These are phyloP conservation scores for Chaetoceros muelleri DNA, from an alignment of 108 stramenopile genomes.

Conservation along the genomic window DNA sequence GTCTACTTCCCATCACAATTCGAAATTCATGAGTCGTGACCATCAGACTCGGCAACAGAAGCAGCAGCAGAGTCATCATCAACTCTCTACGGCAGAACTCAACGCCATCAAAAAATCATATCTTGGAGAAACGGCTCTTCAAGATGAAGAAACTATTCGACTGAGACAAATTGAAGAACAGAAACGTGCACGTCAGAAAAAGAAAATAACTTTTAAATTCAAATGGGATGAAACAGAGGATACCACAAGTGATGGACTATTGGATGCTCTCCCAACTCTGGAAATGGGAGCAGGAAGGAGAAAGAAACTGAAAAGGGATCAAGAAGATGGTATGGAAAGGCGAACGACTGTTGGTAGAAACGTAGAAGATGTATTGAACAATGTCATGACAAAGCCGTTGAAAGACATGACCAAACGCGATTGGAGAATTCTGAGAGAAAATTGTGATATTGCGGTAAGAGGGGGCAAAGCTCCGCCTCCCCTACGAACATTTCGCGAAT, in stretches of 20 bases:
- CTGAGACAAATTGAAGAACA: constrained; percentile 10
- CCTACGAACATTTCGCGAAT: constrained; percentile 73
- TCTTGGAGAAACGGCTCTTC: constrained; percentile 41
- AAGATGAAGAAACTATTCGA: constrained; percentile 1
- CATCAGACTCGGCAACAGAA: constrained; percentile 4
- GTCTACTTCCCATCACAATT: not conserved
- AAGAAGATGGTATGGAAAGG: constrained; percentile 6
- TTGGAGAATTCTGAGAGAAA: constrained; percentile 98
- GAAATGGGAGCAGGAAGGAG: constrained; percentile 10
- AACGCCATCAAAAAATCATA: constrained; percentile 46
- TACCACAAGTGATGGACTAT: constrained; percentile 25
- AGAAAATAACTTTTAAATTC: constrained; percentile 87
- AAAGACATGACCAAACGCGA: constrained; percentile 87
- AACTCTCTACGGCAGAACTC: constrained; percentile 24
- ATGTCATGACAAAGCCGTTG: constrained; percentile 69
- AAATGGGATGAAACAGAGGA: constrained; percentile 93
- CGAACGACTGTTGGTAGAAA: constrained; percentile 2
- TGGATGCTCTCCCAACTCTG: constrained; percentile 1
- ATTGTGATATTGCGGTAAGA: constrained; percentile 91
- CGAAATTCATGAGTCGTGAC: constrained; percentile 5
- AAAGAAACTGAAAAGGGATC: constrained; percentile 13
- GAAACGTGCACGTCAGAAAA: constrained; percentile 17
- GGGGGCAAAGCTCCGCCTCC: constrained; percentile 88
- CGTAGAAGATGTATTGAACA: constrained; percentile 10
- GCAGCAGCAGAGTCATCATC: not conserved